phyloP scores from a whole-genome alignment of 345 rosid genomes.

The Microcos paniculata region DNA sequence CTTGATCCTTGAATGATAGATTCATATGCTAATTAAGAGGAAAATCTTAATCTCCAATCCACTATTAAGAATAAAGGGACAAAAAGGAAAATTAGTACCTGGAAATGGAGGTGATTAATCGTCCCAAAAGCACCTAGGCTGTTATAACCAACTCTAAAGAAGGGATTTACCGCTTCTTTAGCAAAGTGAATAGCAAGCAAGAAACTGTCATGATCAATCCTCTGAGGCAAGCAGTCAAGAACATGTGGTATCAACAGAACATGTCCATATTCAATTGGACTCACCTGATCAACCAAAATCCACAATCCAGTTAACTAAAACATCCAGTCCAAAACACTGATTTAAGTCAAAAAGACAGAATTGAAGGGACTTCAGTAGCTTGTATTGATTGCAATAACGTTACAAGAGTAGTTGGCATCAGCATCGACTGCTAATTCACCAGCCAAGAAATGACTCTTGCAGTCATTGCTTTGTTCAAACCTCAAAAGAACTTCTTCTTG shows the following conservation, averaged over 20 bases:
- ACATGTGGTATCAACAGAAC: slow-evolving; percentile 48
- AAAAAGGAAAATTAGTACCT: slow-evolving; percentile 20
- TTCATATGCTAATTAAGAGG: neutral
- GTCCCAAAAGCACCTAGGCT: slow-evolving; percentile 65
- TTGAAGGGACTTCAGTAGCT: neutral
- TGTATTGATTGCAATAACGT: slow-evolving; percentile 53
- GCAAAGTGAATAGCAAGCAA: slow-evolving; percentile 54
- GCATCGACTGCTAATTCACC: neutral
- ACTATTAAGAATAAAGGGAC: neutral
- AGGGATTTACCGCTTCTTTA: slow-evolving; percentile 45
- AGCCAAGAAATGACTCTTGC: slow-evolving; percentile 29
- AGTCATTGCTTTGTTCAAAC: slow-evolving; percentile 40
- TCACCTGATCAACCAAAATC: slow-evolving; percentile 33
- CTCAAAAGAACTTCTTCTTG: slow-evolving; percentile 56
- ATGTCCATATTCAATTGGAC: slow-evolving; percentile 61
- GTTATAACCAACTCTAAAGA: slow-evolving; percentile 58
- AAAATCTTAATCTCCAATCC: neutral
- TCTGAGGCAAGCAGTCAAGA: slow-evolving; percentile 51
- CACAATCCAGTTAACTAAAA: neutral
- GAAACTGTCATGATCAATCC: slow-evolving; percentile 52
- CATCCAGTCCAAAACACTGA: neutral
- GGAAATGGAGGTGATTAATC: slow-evolving; percentile 62
- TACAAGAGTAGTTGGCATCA: slow-evolving; percentile 25
- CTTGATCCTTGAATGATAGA: slow-evolving; percentile 13
- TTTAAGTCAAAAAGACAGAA: neutral